Evolutionary conservation across 2,329 filamentous ascomycete genomes (phyloP).

Genomic region (Tolypocladium pustulatum): DNA sequence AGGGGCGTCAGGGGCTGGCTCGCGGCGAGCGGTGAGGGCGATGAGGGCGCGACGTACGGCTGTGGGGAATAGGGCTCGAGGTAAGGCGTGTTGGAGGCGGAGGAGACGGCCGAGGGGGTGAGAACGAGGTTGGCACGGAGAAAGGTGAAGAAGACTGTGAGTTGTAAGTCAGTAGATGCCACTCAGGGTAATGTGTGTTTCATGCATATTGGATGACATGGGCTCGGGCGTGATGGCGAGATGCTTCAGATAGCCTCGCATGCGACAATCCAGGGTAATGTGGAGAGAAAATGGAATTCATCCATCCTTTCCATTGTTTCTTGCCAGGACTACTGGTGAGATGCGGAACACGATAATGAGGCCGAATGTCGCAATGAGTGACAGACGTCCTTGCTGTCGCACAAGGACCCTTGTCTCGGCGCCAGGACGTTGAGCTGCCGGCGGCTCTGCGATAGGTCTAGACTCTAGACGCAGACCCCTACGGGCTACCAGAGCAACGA

Average conservation of each 20-base stretch:
- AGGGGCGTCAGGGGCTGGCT: slow-evolving; percentile 26
- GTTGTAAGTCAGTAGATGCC: slow-evolving; percentile 2
- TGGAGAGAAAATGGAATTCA: not conserved
- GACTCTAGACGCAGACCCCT: not conserved
- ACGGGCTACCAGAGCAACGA: not conserved
- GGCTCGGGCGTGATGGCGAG: not conserved
- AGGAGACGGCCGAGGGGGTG: slow-evolving; percentile 47
- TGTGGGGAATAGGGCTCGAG: slow-evolving; percentile 36
- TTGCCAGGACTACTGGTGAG: not conserved
- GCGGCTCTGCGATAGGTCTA: not conserved
- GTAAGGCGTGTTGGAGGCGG: slow-evolving; percentile 54
- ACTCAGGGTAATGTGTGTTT: not conserved
- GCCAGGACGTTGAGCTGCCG: not conserved
- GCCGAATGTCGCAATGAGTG: not conserved
- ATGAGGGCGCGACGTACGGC: slow-evolving; percentile 22
- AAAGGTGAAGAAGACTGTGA: slow-evolving; percentile 69
- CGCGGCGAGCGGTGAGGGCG: slow-evolving; percentile 45
- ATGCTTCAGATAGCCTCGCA: not conserved
- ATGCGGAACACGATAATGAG: not conserved
- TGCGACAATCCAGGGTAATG: not conserved
- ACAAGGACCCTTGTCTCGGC: not conserved
- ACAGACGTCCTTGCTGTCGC: not conserved
- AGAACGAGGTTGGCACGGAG: slow-evolving; percentile 72
- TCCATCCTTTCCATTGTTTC: not conserved
- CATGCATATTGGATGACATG: not conserved